A percentile compares a stretch with the other conserved stretches of the same genome.
These are phyloP conservation scores for Boletus vermiculosoides DNA, from an alignment of 768 basidiomycete species.

Conservation along the genomic window DNA sequence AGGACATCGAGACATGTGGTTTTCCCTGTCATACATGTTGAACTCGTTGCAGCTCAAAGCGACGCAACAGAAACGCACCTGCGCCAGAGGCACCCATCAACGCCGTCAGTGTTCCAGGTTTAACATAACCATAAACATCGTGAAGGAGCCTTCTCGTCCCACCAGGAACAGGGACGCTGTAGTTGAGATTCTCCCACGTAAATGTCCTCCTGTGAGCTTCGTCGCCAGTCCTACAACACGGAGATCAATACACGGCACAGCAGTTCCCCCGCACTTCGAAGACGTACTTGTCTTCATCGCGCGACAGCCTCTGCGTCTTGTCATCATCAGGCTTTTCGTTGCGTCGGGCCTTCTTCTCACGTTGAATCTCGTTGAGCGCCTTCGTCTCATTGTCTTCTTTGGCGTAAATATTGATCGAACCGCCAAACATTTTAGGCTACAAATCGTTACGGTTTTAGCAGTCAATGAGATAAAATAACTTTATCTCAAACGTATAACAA, in stretches of 20 bases:
- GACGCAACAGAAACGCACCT: slow-evolving; percentile 38
- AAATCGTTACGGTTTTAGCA: slow-evolving; percentile 1
- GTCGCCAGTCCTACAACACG: not conserved
- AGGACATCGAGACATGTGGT: slow-evolving; percentile 76
- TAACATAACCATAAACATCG: slow-evolving; percentile 76
- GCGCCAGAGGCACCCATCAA: slow-evolving; percentile 87
- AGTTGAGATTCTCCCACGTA: slow-evolving; percentile 81
- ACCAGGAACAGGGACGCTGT: slow-evolving; percentile 66
- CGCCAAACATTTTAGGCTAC: slow-evolving; percentile 32
- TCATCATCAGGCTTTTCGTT: slow-evolving; percentile 31
- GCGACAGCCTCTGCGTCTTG: slow-evolving; percentile 21
- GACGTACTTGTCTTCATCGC: slow-evolving; percentile 17
- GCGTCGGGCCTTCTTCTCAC: slow-evolving; percentile 49
- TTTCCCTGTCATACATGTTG: slow-evolving; percentile 46
- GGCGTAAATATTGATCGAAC: slow-evolving; percentile 57
- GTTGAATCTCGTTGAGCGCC: slow-evolving; percentile 51
- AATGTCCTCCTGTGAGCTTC: slow-evolving; percentile 42
- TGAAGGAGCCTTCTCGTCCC: slow-evolving; percentile 65
- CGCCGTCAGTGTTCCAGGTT: slow-evolving; percentile 85
- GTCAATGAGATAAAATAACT: not conserved
- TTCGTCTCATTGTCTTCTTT: slow-evolving; percentile 56
- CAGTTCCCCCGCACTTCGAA: not conserved
- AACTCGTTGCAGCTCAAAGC: not conserved
- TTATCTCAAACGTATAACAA: not conserved
- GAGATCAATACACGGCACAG: slow-evolving; percentile 1